Percentiles rank a stretch among this genome's conserved stretches.
These are phyloP conservation scores for Cercospora sp. DNA, from an alignment of 2,329 filamentous ascomycete species.

Conservation along the genomic window DNA sequence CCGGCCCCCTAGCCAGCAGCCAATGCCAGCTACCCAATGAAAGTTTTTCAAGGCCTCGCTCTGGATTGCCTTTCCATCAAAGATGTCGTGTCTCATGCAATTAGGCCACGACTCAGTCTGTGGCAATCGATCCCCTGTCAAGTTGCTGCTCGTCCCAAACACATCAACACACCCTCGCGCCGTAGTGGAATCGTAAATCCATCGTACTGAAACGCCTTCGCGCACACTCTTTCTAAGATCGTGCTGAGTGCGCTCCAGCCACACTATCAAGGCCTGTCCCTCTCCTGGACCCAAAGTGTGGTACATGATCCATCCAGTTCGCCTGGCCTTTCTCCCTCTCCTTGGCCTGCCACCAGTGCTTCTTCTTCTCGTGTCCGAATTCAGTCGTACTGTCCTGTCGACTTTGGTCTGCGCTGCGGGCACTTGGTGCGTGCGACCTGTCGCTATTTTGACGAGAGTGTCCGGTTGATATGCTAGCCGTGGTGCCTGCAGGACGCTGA, in stretches of 20 bases:
- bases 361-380: slow-evolving; percentile 23
- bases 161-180: slow-evolving; percentile 2
- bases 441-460: slow-evolving; percentile 29
- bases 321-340: slow-evolving; percentile 36
- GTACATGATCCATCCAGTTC: slow-evolving; percentile 47
- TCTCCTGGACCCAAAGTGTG: slow-evolving; percentile 44
- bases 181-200: slow-evolving; percentile 10
- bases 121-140: not conserved
- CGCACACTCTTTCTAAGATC: slow-evolving; percentile 26
- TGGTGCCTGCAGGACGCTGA: slow-evolving; percentile 13
- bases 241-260: slow-evolving; percentile 31
- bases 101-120: not conserved
- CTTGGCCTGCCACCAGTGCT: slow-evolving; percentile 35
- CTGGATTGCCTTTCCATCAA: not conserved
- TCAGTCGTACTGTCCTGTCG: not conserved
- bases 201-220: slow-evolving; percentile 6
- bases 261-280: slow-evolving; percentile 45
- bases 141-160: not conserved
- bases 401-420: not conserved
- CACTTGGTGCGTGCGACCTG: slow-evolving; percentile 8
- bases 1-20: not conserved
- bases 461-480: slow-evolving; percentile 17
- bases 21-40: slow-evolving; percentile 5
- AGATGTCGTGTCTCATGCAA: slow-evolving; percentile 7
- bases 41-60: not conserved